Conservation (phyloP, 2,329 filamentous ascomycete genomes). For the Phialophora verrucosa region DNA sequence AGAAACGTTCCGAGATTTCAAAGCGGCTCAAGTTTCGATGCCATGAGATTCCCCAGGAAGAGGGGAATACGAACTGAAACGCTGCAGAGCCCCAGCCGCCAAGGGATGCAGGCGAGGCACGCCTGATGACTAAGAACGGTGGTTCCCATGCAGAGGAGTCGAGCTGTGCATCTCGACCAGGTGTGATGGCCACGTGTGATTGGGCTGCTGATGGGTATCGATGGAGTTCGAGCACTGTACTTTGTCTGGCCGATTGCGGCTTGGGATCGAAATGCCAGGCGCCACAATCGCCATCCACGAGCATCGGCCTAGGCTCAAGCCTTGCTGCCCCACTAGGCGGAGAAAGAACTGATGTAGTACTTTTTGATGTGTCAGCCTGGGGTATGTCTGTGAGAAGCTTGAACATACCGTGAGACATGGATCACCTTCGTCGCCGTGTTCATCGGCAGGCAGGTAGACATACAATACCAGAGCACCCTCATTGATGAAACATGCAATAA, state of each 20-base stretch:
- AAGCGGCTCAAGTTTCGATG: not conserved
- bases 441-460: constrained; percentile 51
- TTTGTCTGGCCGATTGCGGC: not conserved
- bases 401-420: constrained; percentile 53
- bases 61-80: not conserved
- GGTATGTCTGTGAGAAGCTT: not conserved
- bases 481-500: constrained; percentile 76
- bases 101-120: not conserved
- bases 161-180: not conserved
- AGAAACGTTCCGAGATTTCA: not conserved
- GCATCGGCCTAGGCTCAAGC: not conserved
- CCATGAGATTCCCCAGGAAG: not conserved
- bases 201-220: not conserved
- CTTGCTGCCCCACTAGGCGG: constrained; percentile 7
- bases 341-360: constrained; percentile 56
- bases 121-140: not conserved
- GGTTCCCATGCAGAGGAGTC: not conserved
- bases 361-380: constrained; percentile 32
- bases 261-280: not conserved
- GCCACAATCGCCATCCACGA: not conserved
- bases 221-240: not conserved
- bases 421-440: constrained; percentile 48
- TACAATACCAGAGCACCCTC: constrained; percentile 54
- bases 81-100: not conserved
- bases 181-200: not conserved